A percentile compares a stretch with the other conserved stretches of the same genome.
These are phyloP conservation scores for Tuber melanosporum DNA, from an alignment of 495 filamentous ascomycete genomes.

Conservation along the genomic window DNA sequence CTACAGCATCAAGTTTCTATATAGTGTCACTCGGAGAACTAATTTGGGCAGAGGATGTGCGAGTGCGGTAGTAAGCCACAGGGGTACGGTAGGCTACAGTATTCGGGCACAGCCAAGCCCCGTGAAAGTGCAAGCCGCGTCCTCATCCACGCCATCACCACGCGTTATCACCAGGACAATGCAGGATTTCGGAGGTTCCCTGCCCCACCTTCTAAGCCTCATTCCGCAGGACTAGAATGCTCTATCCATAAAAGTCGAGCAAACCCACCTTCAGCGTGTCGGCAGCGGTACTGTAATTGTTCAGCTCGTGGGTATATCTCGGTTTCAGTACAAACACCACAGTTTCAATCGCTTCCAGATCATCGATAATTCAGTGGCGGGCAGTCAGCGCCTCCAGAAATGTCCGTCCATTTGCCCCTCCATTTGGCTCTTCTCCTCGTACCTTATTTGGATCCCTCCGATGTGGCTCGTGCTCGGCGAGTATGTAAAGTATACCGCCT, in stretches of 20 bases:
- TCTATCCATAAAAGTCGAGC: neutral
- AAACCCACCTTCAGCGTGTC: neutral
- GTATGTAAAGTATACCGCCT: constrained; percentile 20
- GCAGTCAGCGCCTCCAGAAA: neutral
- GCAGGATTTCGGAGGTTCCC: neutral
- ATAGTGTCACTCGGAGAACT: neutral
- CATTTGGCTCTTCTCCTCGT: constrained; percentile 29
- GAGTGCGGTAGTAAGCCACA: too few relatives aligned
- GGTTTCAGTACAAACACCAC: neutral
- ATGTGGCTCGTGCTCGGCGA: constrained; percentile 19
- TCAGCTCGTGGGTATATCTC: neutral
- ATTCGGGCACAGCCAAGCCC: neutral
- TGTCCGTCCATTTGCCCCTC: constrained; percentile 14
- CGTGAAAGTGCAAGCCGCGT: neutral
- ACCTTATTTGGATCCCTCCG: constrained; percentile 18
- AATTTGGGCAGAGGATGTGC: neutral
- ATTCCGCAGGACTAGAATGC: neutral
- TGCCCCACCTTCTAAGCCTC: neutral
- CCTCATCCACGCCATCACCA: neutral
- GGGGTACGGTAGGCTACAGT: too few relatives aligned
- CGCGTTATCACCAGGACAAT: neutral
- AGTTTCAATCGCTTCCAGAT: neutral
- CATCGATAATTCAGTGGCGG: neutral
- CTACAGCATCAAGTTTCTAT: neutral
- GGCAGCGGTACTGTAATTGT: neutral